phyloP scores from a whole-genome alignment of 768 basidiomycete genomes.

The Pleurotus cornucopiae region DNA sequence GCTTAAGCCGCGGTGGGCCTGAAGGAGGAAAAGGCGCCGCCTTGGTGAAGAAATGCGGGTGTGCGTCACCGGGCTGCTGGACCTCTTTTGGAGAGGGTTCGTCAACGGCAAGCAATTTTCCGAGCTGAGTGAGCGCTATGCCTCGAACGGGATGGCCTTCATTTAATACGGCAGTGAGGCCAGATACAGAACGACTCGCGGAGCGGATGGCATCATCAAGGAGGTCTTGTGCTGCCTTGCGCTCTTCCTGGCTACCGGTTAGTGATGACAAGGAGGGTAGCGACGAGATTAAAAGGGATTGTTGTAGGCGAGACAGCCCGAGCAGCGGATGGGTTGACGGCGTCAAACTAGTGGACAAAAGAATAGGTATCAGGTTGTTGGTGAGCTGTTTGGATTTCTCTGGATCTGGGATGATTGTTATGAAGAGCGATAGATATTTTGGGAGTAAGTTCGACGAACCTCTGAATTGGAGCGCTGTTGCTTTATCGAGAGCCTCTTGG shows the following conservation, averaged over 20 bases:
- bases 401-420: slow-evolving; percentile 39
- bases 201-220: slow-evolving; percentile 64
- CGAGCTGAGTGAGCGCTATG: slow-evolving; percentile 72
- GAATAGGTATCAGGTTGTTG: slow-evolving; percentile 59
- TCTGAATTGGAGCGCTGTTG: slow-evolving; percentile 52
- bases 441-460: slow-evolving; percentile 31
- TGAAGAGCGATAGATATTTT: neutral
- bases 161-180: slow-evolving; percentile 47
- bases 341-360: slow-evolving; percentile 54
- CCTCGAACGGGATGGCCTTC: slow-evolving; percentile 76
- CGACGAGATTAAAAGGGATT: slow-evolving; percentile 57
- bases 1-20: slow-evolving; percentile 55
- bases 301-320: slow-evolving; percentile 66
- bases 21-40: slow-evolving; percentile 55
- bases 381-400: slow-evolving; percentile 55
- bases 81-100: slow-evolving; percentile 39
- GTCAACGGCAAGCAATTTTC: slow-evolving; percentile 77
- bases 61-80: slow-evolving; percentile 2
- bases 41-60: slow-evolving; percentile 9
- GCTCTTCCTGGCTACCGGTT: slow-evolving; percentile 12
- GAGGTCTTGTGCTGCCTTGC: slow-evolving; percentile 36
- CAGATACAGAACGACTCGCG: slow-evolving; percentile 50
- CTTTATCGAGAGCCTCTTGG: slow-evolving; percentile 73
- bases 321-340: slow-evolving; percentile 76
- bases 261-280: slow-evolving; percentile 25